Percentiles rank a stretch among this genome's conserved stretches.
phyloP scores from a whole-genome alignment of 225 moss, liverwort and hornwort genomes.

The Lunularia cruciata region DNA sequence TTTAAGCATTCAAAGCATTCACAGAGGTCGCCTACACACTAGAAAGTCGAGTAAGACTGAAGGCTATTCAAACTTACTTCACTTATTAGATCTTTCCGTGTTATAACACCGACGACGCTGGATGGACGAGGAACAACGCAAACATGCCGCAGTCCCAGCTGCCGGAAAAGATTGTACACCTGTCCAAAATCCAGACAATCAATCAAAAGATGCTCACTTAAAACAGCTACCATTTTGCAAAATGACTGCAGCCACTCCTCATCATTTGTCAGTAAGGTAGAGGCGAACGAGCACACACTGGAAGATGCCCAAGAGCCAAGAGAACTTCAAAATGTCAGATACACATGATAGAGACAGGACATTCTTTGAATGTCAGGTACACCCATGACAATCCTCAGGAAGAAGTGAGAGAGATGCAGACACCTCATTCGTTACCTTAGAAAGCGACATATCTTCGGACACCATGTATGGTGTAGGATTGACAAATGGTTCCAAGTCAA shows the following conservation, averaged over 20 bases:
- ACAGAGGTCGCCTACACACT: too few relatives aligned
- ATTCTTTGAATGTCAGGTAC: not conserved
- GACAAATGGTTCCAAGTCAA: constrained; percentile 92
- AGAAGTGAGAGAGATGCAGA: not conserved
- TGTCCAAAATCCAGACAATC: constrained; percentile 20
- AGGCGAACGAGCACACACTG: not conserved
- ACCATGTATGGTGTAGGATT: constrained; percentile 95
- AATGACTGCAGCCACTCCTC: not conserved
- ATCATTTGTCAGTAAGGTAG: not conserved
- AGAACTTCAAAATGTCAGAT: too few relatives aligned
- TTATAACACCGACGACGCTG: constrained; percentile 80
- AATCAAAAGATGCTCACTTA: not conserved
- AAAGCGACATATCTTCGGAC: constrained; percentile 94
- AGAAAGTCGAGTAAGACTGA: too few relatives aligned
- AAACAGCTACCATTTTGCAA: not conserved
- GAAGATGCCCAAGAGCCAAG: too few relatives aligned
- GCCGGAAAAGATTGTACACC: constrained; percentile 97
- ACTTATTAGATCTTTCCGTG: constrained; percentile 83
- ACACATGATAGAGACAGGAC: too few relatives aligned
- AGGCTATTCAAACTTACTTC: constrained; percentile 50
- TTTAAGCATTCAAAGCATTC: too few relatives aligned
- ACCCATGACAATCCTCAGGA: not conserved
- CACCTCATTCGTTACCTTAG: constrained; percentile 56
- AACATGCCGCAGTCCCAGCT: constrained; percentile 95
- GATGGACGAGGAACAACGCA: constrained; percentile 95